Percentiles rank a stretch among this genome's conserved stretches.
phyloP scores from a whole-genome alignment of 768 basidiomycete species.

The Amanita muscaria region DNA sequence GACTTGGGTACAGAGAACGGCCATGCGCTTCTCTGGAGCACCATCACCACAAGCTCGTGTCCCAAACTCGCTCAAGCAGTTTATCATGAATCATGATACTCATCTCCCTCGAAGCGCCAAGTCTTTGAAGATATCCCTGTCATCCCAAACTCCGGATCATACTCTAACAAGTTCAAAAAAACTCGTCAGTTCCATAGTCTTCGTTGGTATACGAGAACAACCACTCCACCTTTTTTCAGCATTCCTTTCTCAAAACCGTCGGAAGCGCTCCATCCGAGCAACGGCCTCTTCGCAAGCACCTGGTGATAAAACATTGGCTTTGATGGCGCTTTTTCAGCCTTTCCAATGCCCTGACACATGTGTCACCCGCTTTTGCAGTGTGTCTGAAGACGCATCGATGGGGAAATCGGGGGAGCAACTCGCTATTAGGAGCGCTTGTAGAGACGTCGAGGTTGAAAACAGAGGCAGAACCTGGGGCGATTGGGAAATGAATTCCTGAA shows the following conservation, averaged over 20 bases:
- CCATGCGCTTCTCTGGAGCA: constrained; percentile 87
- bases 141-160: constrained; percentile 92
- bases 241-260: constrained; percentile 82
- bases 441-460: neutral
- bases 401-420: neutral
- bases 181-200: neutral
- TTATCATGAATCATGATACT: constrained; percentile 57
- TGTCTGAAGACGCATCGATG: too few relatives aligned
- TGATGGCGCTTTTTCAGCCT: constrained; percentile 90
- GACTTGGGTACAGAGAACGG: constrained; percentile 55
- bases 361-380: constrained; percentile 61
- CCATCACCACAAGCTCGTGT: constrained; percentile 60
- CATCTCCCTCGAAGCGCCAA: constrained; percentile 61
- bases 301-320: constrained; percentile 86
- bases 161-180: constrained; percentile 41
- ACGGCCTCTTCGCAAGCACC: constrained; percentile 75
- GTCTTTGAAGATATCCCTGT: constrained; percentile 94
- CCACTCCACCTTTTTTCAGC: constrained; percentile 59
- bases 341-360: constrained; percentile 60
- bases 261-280: constrained; percentile 78
- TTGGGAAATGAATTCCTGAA: neutral
- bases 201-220: neutral
- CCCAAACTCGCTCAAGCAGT: constrained; percentile 28
- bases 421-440: constrained; percentile 3
- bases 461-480: neutral